A percentile compares a stretch with the other conserved stretches of the same genome.
Conservation (phyloP, 2,329 filamentous ascomycete species). For the Herpomyces periplanetae region DNA sequence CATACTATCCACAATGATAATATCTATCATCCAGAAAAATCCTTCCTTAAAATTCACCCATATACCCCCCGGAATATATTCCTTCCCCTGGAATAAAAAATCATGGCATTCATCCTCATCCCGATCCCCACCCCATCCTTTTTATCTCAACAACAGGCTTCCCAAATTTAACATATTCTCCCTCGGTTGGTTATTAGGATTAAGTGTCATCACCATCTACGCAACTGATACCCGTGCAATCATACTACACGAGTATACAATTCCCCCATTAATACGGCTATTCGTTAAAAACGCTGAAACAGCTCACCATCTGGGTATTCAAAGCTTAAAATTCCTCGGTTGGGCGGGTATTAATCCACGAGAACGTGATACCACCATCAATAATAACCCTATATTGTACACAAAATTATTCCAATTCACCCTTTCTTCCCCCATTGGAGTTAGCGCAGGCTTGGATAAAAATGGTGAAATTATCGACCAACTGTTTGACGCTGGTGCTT, state of each 20-base stretch:
- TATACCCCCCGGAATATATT: too few relatives aligned
- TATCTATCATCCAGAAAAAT: too few relatives aligned
- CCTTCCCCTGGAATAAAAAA: too few relatives aligned
- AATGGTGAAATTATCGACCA: constrained; percentile 53
- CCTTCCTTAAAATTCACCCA: too few relatives aligned
- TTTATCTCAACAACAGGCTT: too few relatives aligned
- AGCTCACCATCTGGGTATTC: constrained; percentile 45
- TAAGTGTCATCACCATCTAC: too few relatives aligned
- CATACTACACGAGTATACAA: constrained; percentile 13
- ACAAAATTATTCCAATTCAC: constrained; percentile 5
- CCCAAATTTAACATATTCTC: too few relatives aligned
- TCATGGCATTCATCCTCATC: too few relatives aligned
- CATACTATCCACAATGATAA: too few relatives aligned
- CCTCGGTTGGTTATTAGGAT: too few relatives aligned
- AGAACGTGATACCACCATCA: constrained; percentile 19
- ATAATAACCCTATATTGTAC: constrained; percentile 3
- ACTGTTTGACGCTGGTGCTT: constrained; percentile 46
- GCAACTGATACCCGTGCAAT: constrained; percentile 13
- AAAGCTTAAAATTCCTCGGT: constrained; percentile 28
- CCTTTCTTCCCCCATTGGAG: constrained; percentile 55
- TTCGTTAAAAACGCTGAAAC: constrained; percentile 44
- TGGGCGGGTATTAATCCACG: constrained; percentile 35
- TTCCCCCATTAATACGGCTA: constrained; percentile 20
- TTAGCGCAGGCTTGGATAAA: constrained; percentile 86
- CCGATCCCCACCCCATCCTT: too few relatives aligned